Evolutionary conservation across 306 rosid species (phyloP), one percentile per base, ranked within the genome.

Genomic region (Astragalus membranaceus): DNA sequence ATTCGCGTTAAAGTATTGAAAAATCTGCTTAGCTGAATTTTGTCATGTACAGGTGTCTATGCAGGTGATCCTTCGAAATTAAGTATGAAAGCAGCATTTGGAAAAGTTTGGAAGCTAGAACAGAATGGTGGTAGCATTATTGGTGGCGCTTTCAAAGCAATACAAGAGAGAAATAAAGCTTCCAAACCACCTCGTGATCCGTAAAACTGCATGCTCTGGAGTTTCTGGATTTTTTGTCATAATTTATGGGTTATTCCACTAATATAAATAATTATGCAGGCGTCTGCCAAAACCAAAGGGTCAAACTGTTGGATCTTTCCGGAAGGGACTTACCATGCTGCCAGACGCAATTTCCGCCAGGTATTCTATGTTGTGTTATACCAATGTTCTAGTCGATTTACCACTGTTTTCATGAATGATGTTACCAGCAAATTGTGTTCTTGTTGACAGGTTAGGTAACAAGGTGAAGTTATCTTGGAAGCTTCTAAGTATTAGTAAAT

Each of bases 1-100:
- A 13, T 55, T 64, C 37, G 8, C 30, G 4, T 54, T 29, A 46
- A 36, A 43, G 41, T 65, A 46, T 37, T 43, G 52, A 8, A 71
- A 35, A 46, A 13, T 29, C 29, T 69, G 44, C 73, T 53, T 69
- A 66, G 64, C 66, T 66, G 63, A 47, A 7, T 73, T 72, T 52
- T 72, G 72, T 71, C 71, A 37, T 79, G 4, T 61, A 37, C 78
- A 94, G 99, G 99, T 66, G 99, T 94, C 70, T 94, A 94, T 82
- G 97, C 99, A 0, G 97, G 97, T 5, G 96, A 94, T 81, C 97
- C 99, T 91, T 86, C 99, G 70, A 91, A 94, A 64, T 80, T 94
- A 63, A 94, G 99, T 64, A 91, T 94, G 99, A 91, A 91, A 79
- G 99, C 99, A 57, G 99, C 99, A 66, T 94, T 94, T 65, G 95